A percentile compares a stretch with the other conserved stretches of the same genome.
Conservation (phyloP, 495 filamentous ascomycete species). For the Daldinia grandis region DNA sequence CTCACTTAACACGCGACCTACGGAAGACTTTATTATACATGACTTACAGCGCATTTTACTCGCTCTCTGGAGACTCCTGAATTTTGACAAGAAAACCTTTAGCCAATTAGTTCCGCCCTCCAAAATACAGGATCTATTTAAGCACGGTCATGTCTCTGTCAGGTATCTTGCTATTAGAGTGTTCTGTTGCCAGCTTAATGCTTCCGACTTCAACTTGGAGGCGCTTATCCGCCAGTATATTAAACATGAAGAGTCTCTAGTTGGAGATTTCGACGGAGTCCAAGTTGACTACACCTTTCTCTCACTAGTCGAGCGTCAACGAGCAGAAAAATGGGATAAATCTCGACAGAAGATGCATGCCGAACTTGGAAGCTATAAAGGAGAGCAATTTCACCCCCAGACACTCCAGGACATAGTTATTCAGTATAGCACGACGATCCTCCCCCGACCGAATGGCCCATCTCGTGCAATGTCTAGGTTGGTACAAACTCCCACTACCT, state of each 20-base stretch:
- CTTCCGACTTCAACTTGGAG: conserved; percentile 80
- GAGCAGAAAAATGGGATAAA: conserved; percentile 52
- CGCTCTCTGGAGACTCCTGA: conserved; percentile 77
- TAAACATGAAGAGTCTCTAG: conserved; percentile 63
- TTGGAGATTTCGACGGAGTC: conserved; percentile 78
- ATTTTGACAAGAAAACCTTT: conserved; percentile 73
- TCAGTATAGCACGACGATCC: conserved; percentile 66
- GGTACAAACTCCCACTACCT: conserved; percentile 75
- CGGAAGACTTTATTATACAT: not conserved
- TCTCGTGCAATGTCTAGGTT: conserved; percentile 62
- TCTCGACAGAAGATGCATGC: conserved; percentile 43
- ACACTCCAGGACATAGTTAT: conserved; percentile 54
- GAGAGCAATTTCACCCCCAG: conserved; percentile 38
- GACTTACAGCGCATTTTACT: conserved; percentile 62
- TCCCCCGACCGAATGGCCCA: conserved; percentile 69
- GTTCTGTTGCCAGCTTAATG: conserved; percentile 78
- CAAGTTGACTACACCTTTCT: conserved; percentile 86
- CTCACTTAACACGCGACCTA: conserved; percentile 32
- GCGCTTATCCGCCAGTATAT: conserved; percentile 72
- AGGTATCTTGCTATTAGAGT: conserved; percentile 83
- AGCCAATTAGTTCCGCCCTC: conserved; percentile 67
- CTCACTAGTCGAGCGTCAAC: conserved; percentile 77
- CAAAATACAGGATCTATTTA: conserved; percentile 72
- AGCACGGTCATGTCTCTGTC: conserved; percentile 65
- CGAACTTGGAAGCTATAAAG: conserved; percentile 38